Evolutionary conservation across 805 yeast species (phyloP), one percentile per base, ranked within the genome.

Genomic region (Debaryomyces tyrocola): DNA sequence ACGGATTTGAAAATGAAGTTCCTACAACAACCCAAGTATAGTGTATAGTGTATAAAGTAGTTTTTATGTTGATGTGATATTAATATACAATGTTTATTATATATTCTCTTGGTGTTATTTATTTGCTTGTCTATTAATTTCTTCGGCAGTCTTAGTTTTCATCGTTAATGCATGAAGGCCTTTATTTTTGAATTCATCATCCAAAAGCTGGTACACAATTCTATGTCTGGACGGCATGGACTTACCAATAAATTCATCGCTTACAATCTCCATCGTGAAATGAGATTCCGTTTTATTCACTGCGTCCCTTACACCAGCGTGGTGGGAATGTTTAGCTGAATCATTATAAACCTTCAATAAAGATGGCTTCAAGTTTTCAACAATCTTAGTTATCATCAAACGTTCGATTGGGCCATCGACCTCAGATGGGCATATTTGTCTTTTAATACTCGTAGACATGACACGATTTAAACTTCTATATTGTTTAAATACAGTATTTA

Each of bases 111-210:
- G 12, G 27, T 20, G 3, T 20, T 20, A 20, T 20, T 20, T 17
- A 24, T 20, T 10, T 17, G 28, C n/a, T 37, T 17, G 17, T 9
- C 48, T 51, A 18, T 47, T 50, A 7, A 47, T 40, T 42, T 59
- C 64, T 27, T 43, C 48, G 14, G 43, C 52, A 29, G 97, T 90
- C 65, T 85, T 86, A 0, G 96, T 85, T 62, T 82, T 82, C 68
- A 91, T 75, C 61, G 90, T 97, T 49, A 91, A 70, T 0, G 97
- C 97, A 69, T 91, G 98, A 15, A 92, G 81, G 0, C 94, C 91
- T 47, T 81, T 77, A 28, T 68, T 71, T 42, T 79, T 75, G 56
- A 91, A 68, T 59, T 91, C 97, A 24, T 88, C 88, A 44, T 79
- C 81, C 38, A 92, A 71, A 41, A 87, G 60, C 42, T 69, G 68